Evolutionary conservation across 1,139 yeast species (phyloP).

Genomic region (Arxiozyma slooffiae): DNA sequence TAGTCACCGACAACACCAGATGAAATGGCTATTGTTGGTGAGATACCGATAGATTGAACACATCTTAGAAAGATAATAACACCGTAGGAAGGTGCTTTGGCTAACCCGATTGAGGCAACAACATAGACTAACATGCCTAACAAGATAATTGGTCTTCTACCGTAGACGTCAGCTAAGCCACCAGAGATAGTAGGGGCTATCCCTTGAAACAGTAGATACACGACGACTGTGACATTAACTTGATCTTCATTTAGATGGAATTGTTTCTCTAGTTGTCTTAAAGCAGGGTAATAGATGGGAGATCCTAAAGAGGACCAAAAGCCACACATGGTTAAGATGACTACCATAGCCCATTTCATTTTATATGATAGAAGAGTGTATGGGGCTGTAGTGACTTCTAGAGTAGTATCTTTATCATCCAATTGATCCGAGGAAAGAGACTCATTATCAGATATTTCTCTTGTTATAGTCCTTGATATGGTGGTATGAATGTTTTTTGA

Average conservation of each 20-base stretch:
- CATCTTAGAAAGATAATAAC: constrained; percentile 49
- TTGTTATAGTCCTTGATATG: background rate
- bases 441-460: background rate
- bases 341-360: constrained; percentile 29
- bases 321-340: constrained; percentile 26
- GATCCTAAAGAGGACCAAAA: constrained; percentile 32
- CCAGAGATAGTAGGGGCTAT: constrained; percentile 49
- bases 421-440: background rate
- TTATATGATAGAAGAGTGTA: constrained; percentile 19
- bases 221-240: constrained; percentile 60
- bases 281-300: constrained; percentile 30
- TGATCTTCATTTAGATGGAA: constrained; percentile 47
- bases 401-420: background rate
- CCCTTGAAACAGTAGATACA: constrained; percentile 64
- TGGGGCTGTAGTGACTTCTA: constrained; percentile 11
- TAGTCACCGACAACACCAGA: constrained; percentile 66
- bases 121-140: constrained; percentile 45
- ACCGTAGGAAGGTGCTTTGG: constrained; percentile 45
- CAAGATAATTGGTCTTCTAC: constrained; percentile 58
- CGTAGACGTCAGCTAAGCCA: constrained; percentile 49
- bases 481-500: background rate
- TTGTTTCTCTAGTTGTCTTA: constrained; percentile 36
- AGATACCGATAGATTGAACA: constrained; percentile 58
- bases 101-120: constrained; percentile 52
- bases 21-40: constrained; percentile 59